These are phyloP conservation scores for Thermochaetoides thermophila DNA, from an alignment of 495 filamentous ascomycete genomes.

Conservation along the genomic window DNA sequence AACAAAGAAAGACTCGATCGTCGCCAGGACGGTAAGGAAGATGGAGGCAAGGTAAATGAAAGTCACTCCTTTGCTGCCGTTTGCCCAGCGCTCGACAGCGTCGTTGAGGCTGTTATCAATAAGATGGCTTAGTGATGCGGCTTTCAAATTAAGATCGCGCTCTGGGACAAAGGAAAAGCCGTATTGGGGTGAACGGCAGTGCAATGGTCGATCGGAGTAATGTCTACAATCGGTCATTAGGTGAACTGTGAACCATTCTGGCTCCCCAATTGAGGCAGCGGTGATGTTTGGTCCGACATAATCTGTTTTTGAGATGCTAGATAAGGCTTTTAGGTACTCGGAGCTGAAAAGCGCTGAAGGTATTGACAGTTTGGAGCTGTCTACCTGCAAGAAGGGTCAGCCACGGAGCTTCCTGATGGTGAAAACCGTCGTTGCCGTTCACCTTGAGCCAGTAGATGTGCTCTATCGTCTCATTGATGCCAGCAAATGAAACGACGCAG, in stretches of 20 bases:
- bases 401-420: background rate
- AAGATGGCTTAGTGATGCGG: slow-evolving; percentile 13
- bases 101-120: no score
- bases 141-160: slow-evolving; percentile 17
- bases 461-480: slow-evolving; percentile 9
- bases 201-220: slow-evolving; percentile 7
- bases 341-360: slow-evolving; percentile 20
- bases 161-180: slow-evolving; percentile 22
- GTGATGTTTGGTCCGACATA: slow-evolving; percentile 16
- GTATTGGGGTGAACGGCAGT: slow-evolving; percentile 16
- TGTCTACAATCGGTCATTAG: slow-evolving; percentile 22
- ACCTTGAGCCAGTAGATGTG: slow-evolving; percentile 21
- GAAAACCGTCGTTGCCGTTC: background rate
- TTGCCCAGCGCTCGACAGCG: slow-evolving; percentile 13
- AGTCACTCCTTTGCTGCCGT: slow-evolving; percentile 15
- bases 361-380: slow-evolving; percentile 13
- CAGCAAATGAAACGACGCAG: slow-evolving; percentile 17
- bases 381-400: slow-evolving; percentile 11
- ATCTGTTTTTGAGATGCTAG: slow-evolving; percentile 16
- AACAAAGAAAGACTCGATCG: slow-evolving; percentile 15
- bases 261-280: slow-evolving; percentile 17
- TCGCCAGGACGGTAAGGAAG: slow-evolving; percentile 9
- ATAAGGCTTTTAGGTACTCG: slow-evolving; percentile 17
- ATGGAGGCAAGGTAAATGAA: slow-evolving; percentile 17
- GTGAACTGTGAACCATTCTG: slow-evolving; percentile 17